A percentile compares a stretch with the other conserved stretches of the same genome.
phyloP scores from a whole-genome alignment of 345 rosid species.

The Turritis glabra region DNA sequence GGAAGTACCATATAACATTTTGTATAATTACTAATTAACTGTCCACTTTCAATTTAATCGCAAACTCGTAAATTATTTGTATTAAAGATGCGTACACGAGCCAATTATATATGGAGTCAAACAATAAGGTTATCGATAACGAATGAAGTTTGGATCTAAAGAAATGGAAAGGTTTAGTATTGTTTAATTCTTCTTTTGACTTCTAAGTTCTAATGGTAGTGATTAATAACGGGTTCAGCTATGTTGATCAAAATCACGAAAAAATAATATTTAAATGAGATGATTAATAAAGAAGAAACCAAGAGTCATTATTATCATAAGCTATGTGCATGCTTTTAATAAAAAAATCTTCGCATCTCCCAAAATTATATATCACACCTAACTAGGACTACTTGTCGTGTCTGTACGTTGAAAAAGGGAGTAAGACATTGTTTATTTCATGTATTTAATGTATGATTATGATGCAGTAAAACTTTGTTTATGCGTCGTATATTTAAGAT shows the following conservation, averaged over 20 bases:
- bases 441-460: background rate
- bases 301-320: conserved; percentile 5
- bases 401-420: conserved; percentile 13
- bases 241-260: background rate
- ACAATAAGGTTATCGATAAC: conserved; percentile 6
- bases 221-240: background rate
- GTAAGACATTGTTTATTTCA: conserved; percentile 9
- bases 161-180: background rate
- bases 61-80: background rate
- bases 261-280: background rate
- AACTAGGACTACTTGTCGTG: conserved; percentile 32
- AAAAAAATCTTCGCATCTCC: conserved; percentile 6
- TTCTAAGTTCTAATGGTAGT: background rate
- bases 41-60: background rate
- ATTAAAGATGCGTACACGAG: background rate
- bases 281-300: conserved; percentile 2
- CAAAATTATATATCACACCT: conserved; percentile 20
- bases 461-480: background rate
- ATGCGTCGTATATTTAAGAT: background rate
- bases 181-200: background rate
- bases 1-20: background rate
- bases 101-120: conserved; percentile 3
- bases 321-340: background rate
- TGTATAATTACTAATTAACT: conserved; percentile 5
- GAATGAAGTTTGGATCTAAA: conserved; percentile 17